Base-by-base conservation (phyloP, 176 grass and related monocot species). In the Oryza meyeriana region DNA sequence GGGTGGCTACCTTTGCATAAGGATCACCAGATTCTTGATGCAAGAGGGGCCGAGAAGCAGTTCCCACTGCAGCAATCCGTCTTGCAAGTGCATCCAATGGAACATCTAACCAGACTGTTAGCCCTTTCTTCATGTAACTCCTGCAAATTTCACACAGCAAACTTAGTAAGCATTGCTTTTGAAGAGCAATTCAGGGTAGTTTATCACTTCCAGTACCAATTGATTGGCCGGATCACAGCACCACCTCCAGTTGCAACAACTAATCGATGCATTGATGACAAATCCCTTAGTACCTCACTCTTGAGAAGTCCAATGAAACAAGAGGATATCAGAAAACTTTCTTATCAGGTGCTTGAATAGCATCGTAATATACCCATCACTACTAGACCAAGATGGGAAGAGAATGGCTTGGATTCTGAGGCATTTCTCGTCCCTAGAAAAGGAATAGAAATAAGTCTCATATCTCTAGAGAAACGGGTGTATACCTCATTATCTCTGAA, bases 401-500 rank as follows among this genome's bases (percentile, higher is more conserved):
- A 41, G 38, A 69, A 64, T 31, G 50, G 30, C 40, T 52, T 65
- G 22, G 52, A 2, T 12, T 31, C 35, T 18, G 20, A 83, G 14
- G 59, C 28, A 61, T 80, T 67, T 10, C 38, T 32, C 61, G 79
- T 32, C 31, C 25, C 17, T 75, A 78, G 35, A 14, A 65, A 64
- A 52, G 12, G 3, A 28, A 52, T 45, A n/a, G 28, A 76, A 20
- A 30, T 65, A 70, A 50, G 69, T 69, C 6, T 31, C 35, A 44
- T 28, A 16, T 70, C 1, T 33, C 55, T 61, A 79, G 61, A 69
- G 18, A 81, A 72, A 78, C 42, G 62, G 12, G 42, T 8, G 35
- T 66, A 73, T 77, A 99, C 96, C 93, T 99, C 96, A 70, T 92
- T 99, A 62, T 99, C 93, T 92, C 93, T 93, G 87, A 99, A 99